phyloP scores from a whole-genome alignment of 306 rosid species.

The Glycine latifolia region DNA sequence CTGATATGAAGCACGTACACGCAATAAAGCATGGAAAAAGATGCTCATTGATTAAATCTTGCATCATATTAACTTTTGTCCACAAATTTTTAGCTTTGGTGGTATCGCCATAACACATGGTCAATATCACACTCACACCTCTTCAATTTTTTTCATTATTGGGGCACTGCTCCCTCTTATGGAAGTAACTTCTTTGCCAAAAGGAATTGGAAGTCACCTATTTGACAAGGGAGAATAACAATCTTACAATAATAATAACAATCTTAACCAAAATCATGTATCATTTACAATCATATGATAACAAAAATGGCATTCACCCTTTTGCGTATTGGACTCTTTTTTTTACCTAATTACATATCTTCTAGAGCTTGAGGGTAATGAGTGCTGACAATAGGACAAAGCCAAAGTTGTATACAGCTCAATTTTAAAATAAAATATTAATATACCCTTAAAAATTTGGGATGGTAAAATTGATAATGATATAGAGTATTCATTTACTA shows the following conservation, averaged over 20 bases:
- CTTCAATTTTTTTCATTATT: neutral
- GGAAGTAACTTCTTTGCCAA: conserved; percentile 2
- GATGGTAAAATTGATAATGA: too few species aligned
- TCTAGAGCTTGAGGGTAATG: neutral
- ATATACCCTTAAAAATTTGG: neutral
- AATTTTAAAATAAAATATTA: neutral
- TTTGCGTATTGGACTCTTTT: conserved; percentile 40
- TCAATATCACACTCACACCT: conserved; percentile 15
- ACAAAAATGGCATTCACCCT: conserved; percentile 10
- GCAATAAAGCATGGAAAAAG: conserved; percentile 39
- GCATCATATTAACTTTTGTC: conserved; percentile 39
- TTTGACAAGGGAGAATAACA: neutral
- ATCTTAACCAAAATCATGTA: neutral
- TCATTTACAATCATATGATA: neutral
- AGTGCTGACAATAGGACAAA: neutral
- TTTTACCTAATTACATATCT: conserved; percentile 18
- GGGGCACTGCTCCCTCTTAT: conserved; percentile 7
- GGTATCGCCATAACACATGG: conserved; percentile 25
- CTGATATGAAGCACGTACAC: conserved; percentile 36
- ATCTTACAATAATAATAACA: neutral
- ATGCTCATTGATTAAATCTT: conserved; percentile 10
- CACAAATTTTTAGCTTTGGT: conserved; percentile 43
- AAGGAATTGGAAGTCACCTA: neutral
- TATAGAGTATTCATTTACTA: neutral
- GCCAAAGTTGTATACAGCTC: conserved; percentile 43